Conservation (phyloP, 1,139 yeast species). For the Lodderomyces beijingensis region DNA sequence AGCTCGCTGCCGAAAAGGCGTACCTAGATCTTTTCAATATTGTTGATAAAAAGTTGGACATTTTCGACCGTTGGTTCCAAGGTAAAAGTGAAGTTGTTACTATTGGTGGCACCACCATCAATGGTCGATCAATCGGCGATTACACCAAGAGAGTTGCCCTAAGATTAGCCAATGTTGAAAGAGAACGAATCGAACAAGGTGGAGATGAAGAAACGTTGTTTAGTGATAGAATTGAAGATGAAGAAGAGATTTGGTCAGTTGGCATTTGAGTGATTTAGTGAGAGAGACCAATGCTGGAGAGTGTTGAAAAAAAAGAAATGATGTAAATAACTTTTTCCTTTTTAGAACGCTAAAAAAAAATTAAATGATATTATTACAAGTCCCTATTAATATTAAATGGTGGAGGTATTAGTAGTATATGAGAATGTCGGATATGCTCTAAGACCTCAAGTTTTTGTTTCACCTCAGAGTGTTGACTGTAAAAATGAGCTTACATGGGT, state of each 20-base stretch:
- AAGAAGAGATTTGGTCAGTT: constrained; percentile 81
- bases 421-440: not conserved
- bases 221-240: constrained; percentile 85
- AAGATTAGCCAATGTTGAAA: constrained; percentile 78
- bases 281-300: no score
- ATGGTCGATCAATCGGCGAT: constrained; percentile 75
- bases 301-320: no score
- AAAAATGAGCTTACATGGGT: no score
- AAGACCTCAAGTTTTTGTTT: no score
- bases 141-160: constrained; percentile 84
- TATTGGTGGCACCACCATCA: constrained; percentile 47
- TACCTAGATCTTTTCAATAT: constrained; percentile 69
- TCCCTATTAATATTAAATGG: no score
- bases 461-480: no score
- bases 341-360: constrained; percentile 13
- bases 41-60: constrained; percentile 56
- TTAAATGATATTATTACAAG: not conserved
- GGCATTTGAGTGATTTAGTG: constrained; percentile 52
- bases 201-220: constrained; percentile 86
- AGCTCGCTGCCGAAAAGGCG: constrained; percentile 92
- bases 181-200: constrained; percentile 83
- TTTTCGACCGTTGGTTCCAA: constrained; percentile 60
- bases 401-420: not conserved
- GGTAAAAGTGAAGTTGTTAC: constrained; percentile 27
- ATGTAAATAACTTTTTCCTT: not conserved